Evolutionary conservation across 805 yeast species (phyloP), one percentile per base, ranked within the genome.

Genomic region (Ogataea chonburiensis): DNA sequence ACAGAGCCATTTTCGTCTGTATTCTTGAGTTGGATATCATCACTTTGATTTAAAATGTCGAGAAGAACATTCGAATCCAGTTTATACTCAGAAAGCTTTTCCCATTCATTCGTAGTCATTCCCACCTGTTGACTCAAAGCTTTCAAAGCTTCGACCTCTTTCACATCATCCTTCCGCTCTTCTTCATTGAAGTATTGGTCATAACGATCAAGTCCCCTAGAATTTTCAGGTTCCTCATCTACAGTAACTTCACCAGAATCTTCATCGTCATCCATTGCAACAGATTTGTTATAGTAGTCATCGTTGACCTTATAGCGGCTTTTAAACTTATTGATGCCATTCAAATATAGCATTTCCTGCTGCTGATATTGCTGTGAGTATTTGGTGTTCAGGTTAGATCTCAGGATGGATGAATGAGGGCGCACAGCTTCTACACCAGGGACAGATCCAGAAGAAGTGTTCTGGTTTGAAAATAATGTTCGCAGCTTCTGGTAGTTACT

Each of bases 201-300:
- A 22, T 42, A 36, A 13, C 28, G 39, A 12, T 42, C 53, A 4
- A 43, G 39, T 5, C 43, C 47, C 14, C 51, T 51, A 5, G 47
- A 17, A 7, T 39, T 28, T n/a, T 46, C 58, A 13, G 26, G 34
- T 12, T 49, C 52, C 28, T 60, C 64, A 17, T 54, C 60, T 5
- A 41, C 50, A 5, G 48, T 45, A 0, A 40, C 47, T 27, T 46
- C 58, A 5, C 45, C 50, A 14, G 55, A 55, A 11, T 60, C 66
- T 6, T 55, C 59, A 17, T 63, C 67, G 11, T 58, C 66, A 20
- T 56, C 65, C 7, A 58, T 62, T 26, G 48, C 55, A 12, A 73
- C 71, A 3, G 76, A 75, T 46, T 71, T 73, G 32, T 75, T 73
- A 49, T 74, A 74, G 48, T 74, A 73, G 47, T 75, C 80, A 44